Base-by-base conservation (phyloP, 805 yeast genomes). In the Dipodascus geniculatus region DNA sequence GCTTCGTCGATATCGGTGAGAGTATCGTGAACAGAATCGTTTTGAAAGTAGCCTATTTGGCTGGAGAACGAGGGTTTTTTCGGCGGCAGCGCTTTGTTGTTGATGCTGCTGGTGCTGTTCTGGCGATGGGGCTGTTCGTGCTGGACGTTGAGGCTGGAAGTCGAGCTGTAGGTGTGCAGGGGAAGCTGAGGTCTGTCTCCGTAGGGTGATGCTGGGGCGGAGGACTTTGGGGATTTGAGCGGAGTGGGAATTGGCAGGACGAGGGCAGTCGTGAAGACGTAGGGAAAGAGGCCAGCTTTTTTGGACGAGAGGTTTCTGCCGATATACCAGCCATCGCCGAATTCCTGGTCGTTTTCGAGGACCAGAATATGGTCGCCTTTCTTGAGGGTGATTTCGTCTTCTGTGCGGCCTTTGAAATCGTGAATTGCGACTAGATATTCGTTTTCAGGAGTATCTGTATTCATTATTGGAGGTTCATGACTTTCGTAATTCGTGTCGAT, bases 251-350 rank as follows among this genome's bases (percentile, higher is more conserved):
- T 55, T 20, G 48, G 51, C 16, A 58, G 54, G 22, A 56, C 54
- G 23, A 59, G 53, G 16, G 77, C 65, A 60, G 83, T 83, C 1
- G 97, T 90, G 67, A 91, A 91, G 2, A 88, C 81, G 59, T 85
- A 86, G 14, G 99, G 99, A 64, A 89, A 93, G 47, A 91, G 71
- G 0, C 99, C 99, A 11, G 87, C 91, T 52, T 79, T 77, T 53
- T 80, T 78, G 0, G 91, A 82, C 51, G 78, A 64, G 51, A 87
- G 64, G 61, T 90, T 90, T 56, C 80, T 82, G 2, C 96, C 96
- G 55, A 87, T 85, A 65, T 84, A 93, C 99, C 99, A 93, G 17
- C 98, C 97, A 68, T 93, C 98, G 61, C 87, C 85, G 68, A 85
- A 93, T 63, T 87, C 96, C 57, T 83, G 79, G 69, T 93, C 99